Base-by-base conservation (phyloP, 805 yeast species). In the Lipomyces oligophaga region DNA sequence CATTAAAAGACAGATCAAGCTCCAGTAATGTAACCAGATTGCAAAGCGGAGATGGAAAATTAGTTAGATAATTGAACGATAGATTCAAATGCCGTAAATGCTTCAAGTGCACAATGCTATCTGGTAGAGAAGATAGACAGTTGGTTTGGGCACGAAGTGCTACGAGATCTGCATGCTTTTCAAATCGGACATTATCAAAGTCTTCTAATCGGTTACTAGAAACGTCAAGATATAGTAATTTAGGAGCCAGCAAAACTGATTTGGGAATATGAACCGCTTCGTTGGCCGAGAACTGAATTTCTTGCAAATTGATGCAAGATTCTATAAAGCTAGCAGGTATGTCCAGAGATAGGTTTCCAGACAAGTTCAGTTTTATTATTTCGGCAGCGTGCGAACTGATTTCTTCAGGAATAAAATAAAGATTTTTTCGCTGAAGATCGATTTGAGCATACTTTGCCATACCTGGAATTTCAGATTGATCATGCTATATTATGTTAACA, bases 271-370 rank as follows among this genome's bases (percentile, higher is more conserved):
- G 75, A 5, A 83, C 78, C 20, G 85, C 78, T 45, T 93, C 83
- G 52, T 80, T 74, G 0, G 85, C 79, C 70, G 49, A 43, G 28
- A 45, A 52, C 27, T 45, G 43, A 25, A 52, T 33, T 26, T 52
- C 57, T 24, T 56, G 48, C 3, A 52, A 70, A 59, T 85, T 85
- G 33, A 79, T 75, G 55, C 95, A 85, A 20, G 83, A 66, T 62
- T 87, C 95, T 59, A 89, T 80, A 62, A 89, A 89, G 61, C 88
- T 96, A 45, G 79, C 68, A 0, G 97, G 95, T 27, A 89, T 70
- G 49, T 80, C 78, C 43, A 90, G 81, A 15, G 94, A 83, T 3
- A 96, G 95, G 62, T 89, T 89, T 53, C 83, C 79, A 1, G 94
- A 83, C 6, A 87, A 86, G 64, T 89, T 90, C 51, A 89, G 71